Evolutionary conservation across 116 monocot genomes (phyloP).

Genomic region (Zostera marina): DNA sequence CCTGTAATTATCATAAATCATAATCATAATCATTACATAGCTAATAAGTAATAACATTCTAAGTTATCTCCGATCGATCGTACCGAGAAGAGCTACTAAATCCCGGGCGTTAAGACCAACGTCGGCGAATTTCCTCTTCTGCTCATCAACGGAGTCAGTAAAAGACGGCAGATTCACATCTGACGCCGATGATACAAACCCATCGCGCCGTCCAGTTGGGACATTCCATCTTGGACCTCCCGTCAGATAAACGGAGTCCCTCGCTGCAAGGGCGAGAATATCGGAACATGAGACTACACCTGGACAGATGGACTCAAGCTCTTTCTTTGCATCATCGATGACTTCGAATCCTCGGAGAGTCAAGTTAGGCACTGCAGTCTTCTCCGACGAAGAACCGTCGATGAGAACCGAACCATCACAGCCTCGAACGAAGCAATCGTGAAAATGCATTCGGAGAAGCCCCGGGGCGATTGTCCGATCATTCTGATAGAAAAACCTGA

Average conservation of each 20-base stretch:
- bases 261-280: constrained; percentile 36
- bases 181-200: constrained; percentile 34
- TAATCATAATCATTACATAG: too few relatives aligned
- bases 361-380: constrained; percentile 9
- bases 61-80: too few relatives aligned
- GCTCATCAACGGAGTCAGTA: constrained; percentile 38
- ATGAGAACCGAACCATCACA: constrained; percentile 53
- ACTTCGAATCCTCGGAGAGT: constrained; percentile 14
- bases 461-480: constrained; percentile 24
- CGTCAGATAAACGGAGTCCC: constrained; percentile 34
- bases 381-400: constrained; percentile 11
- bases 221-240: constrained; percentile 41
- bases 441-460: constrained; percentile 20
- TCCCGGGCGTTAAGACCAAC: constrained; percentile 46
- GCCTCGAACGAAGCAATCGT: constrained; percentile 52
- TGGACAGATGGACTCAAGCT: constrained; percentile 12
- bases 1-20: too few relatives aligned
- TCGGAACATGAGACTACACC: constrained; percentile 20
- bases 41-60: too few relatives aligned
- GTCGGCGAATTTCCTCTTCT: constrained; percentile 49
- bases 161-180: constrained; percentile 45
- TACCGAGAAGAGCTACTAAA: constrained; percentile 57
- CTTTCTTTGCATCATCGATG: constrained; percentile 17
- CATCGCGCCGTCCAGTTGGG: constrained; percentile 41
- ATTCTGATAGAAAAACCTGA: constrained; percentile 3